Evolutionary conservation across 805 yeast species (phyloP).

Genomic region (Myxozyma vanderwaltii): DNA sequence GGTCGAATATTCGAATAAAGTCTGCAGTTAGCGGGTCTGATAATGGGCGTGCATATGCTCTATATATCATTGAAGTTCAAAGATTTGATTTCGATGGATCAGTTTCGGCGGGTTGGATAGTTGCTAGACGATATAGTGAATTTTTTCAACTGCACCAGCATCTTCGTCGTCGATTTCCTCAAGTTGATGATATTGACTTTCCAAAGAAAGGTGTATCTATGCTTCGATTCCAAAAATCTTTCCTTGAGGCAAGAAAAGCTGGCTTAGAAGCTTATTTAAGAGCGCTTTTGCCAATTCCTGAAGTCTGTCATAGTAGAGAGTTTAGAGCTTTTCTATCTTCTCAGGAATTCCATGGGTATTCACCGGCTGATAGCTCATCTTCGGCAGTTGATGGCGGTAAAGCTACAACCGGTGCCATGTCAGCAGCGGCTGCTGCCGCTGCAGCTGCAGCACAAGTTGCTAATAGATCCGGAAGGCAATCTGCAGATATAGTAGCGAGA

Average conservation of each 20-base stretch:
- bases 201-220: constrained; percentile 58
- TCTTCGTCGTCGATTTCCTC: constrained; percentile 55
- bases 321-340: constrained; percentile 78
- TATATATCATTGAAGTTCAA: constrained; percentile 77
- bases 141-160: constrained; percentile 72
- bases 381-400: neutral
- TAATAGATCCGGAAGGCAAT: neutral
- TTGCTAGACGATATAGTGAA: constrained; percentile 87
- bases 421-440: constrained; percentile 20
- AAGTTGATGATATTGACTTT: constrained; percentile 53
- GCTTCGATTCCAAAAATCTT: constrained; percentile 66
- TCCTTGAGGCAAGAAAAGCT: constrained; percentile 64
- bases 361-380: neutral
- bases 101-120: constrained; percentile 77
- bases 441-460: constrained; percentile 18
- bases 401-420: neutral
- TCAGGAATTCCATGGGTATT: constrained; percentile 25
- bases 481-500: constrained; percentile 26
- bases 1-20: constrained; percentile 43
- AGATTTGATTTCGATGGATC: constrained; percentile 50
- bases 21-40: constrained; percentile 54
- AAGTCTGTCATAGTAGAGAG: constrained; percentile 70
- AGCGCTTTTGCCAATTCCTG: constrained; percentile 58
- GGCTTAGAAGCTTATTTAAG: constrained; percentile 66
- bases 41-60: constrained; percentile 60